phyloP scores from a whole-genome alignment of 176 grass and related monocot species.

The Lolium perenne region DNA sequence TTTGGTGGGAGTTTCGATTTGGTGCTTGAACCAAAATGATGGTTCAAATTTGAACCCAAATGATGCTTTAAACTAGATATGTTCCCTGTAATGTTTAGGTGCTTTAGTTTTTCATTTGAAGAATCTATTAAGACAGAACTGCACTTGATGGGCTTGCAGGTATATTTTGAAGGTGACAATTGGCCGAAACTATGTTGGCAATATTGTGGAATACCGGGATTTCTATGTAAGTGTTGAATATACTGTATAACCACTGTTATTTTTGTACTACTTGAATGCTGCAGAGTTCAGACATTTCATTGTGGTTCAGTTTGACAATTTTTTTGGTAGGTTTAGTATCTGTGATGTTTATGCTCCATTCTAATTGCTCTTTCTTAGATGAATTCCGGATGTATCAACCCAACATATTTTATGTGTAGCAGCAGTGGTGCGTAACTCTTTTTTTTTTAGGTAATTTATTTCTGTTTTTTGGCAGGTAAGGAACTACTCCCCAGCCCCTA shows the following conservation, averaged over 20 bases:
- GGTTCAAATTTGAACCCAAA: not conserved
- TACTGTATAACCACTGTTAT: not conserved
- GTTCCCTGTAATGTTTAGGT: not conserved
- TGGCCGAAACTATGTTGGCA: constrained; percentile 81
- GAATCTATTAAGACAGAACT: not conserved
- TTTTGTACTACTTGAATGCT: not conserved
- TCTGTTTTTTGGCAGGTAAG: constrained; percentile 71
- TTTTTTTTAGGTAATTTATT: constrained; percentile 15
- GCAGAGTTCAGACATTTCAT: not conserved
- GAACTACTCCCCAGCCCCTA: constrained; percentile 76
- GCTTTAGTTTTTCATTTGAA: not conserved
- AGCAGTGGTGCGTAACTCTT: not conserved
- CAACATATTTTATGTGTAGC: not conserved
- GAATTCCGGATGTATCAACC: not conserved
- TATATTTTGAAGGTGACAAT: constrained; percentile 93
- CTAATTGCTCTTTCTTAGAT: not conserved
- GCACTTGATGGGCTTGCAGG: constrained; percentile 41
- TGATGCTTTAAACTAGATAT: not conserved
- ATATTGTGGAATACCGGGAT: constrained; percentile 72
- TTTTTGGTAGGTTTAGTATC: not conserved
- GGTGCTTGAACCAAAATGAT: not conserved
- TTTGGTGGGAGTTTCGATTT: not conserved
- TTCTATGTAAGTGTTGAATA: constrained; percentile 72
- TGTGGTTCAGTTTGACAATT: not conserved
- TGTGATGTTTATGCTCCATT: not conserved